Evolutionary conservation across 1,284 basidiomycete species (phyloP).

Genomic region (Tylopilus sp.): DNA sequence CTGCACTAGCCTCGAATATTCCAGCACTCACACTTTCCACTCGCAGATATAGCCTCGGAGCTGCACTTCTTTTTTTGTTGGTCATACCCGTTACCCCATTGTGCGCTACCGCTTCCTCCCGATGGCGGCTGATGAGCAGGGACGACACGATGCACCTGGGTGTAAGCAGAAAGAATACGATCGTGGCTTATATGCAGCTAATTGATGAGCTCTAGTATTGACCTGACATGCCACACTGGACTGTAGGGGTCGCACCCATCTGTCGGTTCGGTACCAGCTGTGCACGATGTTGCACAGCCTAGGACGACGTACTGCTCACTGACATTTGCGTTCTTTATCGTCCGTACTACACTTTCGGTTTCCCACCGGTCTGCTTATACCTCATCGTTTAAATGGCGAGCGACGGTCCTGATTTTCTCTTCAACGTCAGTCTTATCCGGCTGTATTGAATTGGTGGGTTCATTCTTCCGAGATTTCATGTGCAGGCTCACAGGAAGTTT

Average conservation of each 20-base stretch:
- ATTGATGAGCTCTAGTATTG: conserved; percentile 8
- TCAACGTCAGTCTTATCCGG: not conserved
- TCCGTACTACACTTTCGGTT: not conserved
- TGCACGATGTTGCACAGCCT: conserved; percentile 25
- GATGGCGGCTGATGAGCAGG: conserved; percentile 19
- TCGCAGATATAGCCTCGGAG: not conserved
- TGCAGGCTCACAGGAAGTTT: conserved; percentile 2
- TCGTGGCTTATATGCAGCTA: conserved; percentile 20
- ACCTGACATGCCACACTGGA: not conserved
- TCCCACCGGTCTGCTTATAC: not conserved
- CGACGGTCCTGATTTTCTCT: not conserved
- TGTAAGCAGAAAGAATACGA: conserved; percentile 12
- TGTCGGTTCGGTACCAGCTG: conserved; percentile 7
- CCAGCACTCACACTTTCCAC: conserved; percentile 9
- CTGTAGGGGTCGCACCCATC: not conserved
- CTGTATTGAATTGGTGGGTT: conserved; percentile 7
- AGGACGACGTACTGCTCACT: conserved; percentile 6
- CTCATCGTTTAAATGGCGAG: not conserved
- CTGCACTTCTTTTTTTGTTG: not conserved
- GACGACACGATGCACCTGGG: conserved; percentile 1
- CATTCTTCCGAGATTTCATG: not conserved
- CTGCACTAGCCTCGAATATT: conserved; percentile 4
- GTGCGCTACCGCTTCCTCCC: conserved; percentile 17
- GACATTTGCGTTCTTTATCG: not conserved
- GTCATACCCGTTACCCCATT: not conserved